Conservation (phyloP, 495 filamentous ascomycete species). For the Hypomontagnella submonticulosa region DNA sequence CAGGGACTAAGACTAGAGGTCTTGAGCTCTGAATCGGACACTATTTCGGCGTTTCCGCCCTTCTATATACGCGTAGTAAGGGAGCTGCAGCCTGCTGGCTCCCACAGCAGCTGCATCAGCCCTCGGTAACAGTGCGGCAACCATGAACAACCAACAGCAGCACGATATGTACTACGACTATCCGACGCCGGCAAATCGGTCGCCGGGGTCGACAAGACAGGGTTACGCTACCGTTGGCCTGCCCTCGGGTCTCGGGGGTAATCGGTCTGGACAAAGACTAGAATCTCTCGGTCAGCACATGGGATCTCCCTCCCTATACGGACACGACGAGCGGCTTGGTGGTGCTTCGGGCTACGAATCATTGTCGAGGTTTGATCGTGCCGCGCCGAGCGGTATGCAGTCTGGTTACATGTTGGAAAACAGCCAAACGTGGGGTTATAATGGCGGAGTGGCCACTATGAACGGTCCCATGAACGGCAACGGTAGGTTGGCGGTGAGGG, state of each 20-base stretch:
- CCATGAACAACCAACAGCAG: slow-evolving; percentile 67
- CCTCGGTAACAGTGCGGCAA: slow-evolving; percentile 47
- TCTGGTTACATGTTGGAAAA: slow-evolving; percentile 57
- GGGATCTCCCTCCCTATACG: slow-evolving; percentile 63
- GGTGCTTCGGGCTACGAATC: slow-evolving; percentile 66
- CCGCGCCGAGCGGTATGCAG: slow-evolving; percentile 50
- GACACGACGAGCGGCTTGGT: slow-evolving; percentile 56
- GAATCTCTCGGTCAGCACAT: slow-evolving; percentile 53
- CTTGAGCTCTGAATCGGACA: slow-evolving; percentile 9
- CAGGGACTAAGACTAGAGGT: slow-evolving; percentile 11
- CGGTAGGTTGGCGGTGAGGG: slow-evolving; percentile 55
- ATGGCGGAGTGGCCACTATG: slow-evolving; percentile 57
- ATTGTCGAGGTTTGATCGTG: slow-evolving; percentile 64
- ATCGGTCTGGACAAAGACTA: slow-evolving; percentile 69
- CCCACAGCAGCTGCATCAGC: slow-evolving; percentile 46
- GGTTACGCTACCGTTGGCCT: slow-evolving; percentile 60
- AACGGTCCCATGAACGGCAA: slow-evolving; percentile 61
- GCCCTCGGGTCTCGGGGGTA: slow-evolving; percentile 71
- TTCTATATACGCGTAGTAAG: slow-evolving; percentile 45
- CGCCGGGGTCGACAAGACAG: slow-evolving; percentile 56
- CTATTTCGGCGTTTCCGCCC: slow-evolving; percentile 30
- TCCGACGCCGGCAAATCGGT: slow-evolving; percentile 49
- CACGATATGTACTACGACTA: slow-evolving; percentile 60
- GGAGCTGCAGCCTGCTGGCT: slow-evolving; percentile 50
- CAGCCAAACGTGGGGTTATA: slow-evolving; percentile 63